Percentiles rank a stretch among this genome's conserved stretches.
Conservation (phyloP, 331 rosid species). For the Prunus yedoensis region DNA sequence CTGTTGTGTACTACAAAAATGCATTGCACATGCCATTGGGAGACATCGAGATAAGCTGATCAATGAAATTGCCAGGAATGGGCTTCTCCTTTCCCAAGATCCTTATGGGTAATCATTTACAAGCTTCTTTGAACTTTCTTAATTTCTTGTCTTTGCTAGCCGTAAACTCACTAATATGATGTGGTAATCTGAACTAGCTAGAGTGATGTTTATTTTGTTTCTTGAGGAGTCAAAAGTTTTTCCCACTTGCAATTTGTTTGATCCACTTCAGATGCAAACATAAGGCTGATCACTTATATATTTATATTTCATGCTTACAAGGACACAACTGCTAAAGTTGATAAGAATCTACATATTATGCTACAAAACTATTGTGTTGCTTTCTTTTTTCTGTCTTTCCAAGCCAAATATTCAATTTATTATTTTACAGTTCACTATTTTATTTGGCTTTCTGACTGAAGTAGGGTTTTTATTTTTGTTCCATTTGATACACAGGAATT, state of each 20-base stretch:
- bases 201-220: not conserved
- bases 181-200: conserved; percentile 1
- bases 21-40: conserved; percentile 56
- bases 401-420: not conserved
- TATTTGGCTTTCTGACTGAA: not conserved
- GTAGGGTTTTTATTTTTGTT: not conserved
- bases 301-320: not conserved
- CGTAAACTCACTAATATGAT: not conserved
- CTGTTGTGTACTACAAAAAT: conserved; percentile 72
- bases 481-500: conserved; percentile 47
- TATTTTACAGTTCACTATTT: not conserved
- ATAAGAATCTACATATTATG: no score
- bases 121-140: not conserved
- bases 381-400: no score
- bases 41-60: conserved; percentile 44
- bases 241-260: not conserved
- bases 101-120: conserved; percentile 58
- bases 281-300: not conserved
- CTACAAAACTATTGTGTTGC: no score
- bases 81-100: conserved; percentile 65
- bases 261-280: not conserved
- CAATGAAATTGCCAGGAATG: conserved; percentile 55
- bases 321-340: not conserved
- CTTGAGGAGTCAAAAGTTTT: not conserved
- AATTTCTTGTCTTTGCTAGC: conserved; percentile 6